Evolutionary conservation across 352 stramenopile genomes (phyloP).

Genomic region (Poterioochromonas sp.): DNA sequence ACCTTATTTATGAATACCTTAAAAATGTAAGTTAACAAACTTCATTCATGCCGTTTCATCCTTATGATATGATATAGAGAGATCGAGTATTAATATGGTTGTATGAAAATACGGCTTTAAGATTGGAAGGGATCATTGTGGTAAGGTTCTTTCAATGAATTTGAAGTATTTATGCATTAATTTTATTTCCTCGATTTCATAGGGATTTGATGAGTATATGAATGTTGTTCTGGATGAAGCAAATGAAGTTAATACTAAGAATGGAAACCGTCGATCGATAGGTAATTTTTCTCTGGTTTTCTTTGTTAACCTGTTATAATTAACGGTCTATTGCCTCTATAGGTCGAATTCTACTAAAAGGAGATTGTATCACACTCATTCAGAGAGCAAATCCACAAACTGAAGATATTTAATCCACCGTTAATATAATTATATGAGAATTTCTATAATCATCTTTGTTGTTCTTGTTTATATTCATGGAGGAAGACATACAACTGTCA

Average conservation of each 20-base stretch:
- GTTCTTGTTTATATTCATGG: too few relatives aligned
- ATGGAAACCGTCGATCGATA: slow-evolving; percentile 38
- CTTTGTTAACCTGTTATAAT: neutral
- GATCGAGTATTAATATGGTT: slow-evolving; percentile 93
- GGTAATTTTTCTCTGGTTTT: neutral
- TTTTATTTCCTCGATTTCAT: slow-evolving; percentile 22
- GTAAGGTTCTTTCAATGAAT: slow-evolving; percentile 45
- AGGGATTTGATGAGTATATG: slow-evolving; percentile 98
- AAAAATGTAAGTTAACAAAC: slow-evolving; percentile 67
- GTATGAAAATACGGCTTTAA: slow-evolving; percentile 96
- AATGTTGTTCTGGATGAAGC: slow-evolving; percentile 98
- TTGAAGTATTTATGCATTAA: neutral
- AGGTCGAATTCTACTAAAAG: slow-evolving; percentile 97
- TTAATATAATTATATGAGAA: too few relatives aligned
- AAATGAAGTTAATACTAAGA: slow-evolving; percentile 76
- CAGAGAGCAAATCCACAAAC: slow-evolving; percentile 43
- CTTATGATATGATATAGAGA: slow-evolving; percentile 30
- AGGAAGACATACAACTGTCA: too few relatives aligned
- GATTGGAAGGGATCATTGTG: slow-evolving; percentile 98
- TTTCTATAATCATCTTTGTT: too few relatives aligned
- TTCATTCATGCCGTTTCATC: neutral
- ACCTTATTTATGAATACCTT: slow-evolving; percentile 97
- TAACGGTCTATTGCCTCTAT: slow-evolving; percentile 44
- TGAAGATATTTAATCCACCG: too few relatives aligned
- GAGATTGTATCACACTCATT: slow-evolving; percentile 98